Evolutionary conservation across 495 filamentous ascomycete genomes (phyloP).

Genomic region (Podospora pseudoanserina): DNA sequence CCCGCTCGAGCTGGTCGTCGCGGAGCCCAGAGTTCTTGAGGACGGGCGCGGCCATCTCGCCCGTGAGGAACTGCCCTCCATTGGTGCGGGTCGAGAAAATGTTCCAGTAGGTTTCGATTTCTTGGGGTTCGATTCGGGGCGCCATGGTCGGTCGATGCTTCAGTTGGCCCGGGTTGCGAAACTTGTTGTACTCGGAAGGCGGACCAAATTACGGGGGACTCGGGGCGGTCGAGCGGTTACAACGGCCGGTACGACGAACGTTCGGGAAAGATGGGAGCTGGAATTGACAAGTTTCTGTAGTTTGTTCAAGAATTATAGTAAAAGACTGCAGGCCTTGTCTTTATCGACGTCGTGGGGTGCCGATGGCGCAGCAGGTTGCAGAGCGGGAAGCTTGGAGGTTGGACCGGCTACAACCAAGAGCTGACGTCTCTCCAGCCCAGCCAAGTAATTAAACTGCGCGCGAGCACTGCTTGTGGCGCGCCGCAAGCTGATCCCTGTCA

Average conservation of each 20-base stretch:
- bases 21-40: conserved; percentile 92
- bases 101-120: conserved; percentile 98
- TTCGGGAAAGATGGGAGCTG: background rate
- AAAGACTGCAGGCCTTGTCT: background rate
- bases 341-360: background rate
- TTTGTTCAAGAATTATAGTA: background rate
- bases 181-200: background rate
- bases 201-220: background rate
- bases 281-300: no score
- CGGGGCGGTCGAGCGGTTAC: background rate
- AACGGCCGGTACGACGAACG: background rate
- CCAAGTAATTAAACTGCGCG: background rate
- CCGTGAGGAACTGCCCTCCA: conserved; percentile 80
- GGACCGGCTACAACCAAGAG: background rate
- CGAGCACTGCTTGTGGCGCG: background rate
- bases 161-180: no score
- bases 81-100: conserved; percentile 85
- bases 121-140: conserved; percentile 88
- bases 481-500: background rate
- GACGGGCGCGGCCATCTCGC: conserved; percentile 85
- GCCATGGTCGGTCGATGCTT: conserved; percentile 44
- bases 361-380: background rate
- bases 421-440: background rate
- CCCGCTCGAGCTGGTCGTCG: conserved; percentile 91
- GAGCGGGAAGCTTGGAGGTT: background rate